Base-by-base conservation (phyloP, 2,329 filamentous ascomycete genomes). In the Paecilomyces variotii region DNA sequence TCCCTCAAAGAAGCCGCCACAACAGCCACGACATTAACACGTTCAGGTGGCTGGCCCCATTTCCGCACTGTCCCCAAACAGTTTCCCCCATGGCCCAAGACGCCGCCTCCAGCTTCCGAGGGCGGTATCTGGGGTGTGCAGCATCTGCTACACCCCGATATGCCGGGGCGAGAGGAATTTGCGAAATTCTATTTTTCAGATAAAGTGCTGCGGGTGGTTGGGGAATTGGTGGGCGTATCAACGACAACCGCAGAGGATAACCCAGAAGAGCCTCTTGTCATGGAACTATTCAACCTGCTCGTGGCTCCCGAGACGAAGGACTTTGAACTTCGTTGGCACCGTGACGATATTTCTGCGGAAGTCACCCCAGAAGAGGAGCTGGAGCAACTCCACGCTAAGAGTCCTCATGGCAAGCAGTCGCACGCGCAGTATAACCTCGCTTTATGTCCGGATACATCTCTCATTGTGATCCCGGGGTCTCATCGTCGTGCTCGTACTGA, bases 371-470 rank as follows among this genome's bases (percentile, higher is more conserved):
- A 87, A 24, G 85, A 92, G 67, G 91, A 96, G 72, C 68, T 84
- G 50, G 74, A 74, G 52, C 76, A 87, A 28, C 76, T 95, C 56
- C 69, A 71, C 1, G 76, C 82, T 61, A 78, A 77, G 62, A 71
- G 69, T n/a, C 75, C 76, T 0, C 63, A 68, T 1, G 71, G 71
- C 11, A 67, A 68, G 0, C 85, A 87, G 58, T 85, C 82, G 66
- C 90, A 94, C 67, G 87, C 90, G 39, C 91, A 96, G 77, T 96
- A 90, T 83, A 96, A 96, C 71, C 79, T 96, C 51, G 87, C 91
- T 6, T 79, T 96, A 6, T 91, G 85, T 70, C 84, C 87, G 35
- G 91, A 96, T 70, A 79, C 82, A 12, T 87, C 84, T 54, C 75
- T 96, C 5, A 76, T 96, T 6, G 85, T 94, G 0, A 83, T 96